Conservation (phyloP, 1,284 basidiomycete species). For the Inonotus obliquus region DNA sequence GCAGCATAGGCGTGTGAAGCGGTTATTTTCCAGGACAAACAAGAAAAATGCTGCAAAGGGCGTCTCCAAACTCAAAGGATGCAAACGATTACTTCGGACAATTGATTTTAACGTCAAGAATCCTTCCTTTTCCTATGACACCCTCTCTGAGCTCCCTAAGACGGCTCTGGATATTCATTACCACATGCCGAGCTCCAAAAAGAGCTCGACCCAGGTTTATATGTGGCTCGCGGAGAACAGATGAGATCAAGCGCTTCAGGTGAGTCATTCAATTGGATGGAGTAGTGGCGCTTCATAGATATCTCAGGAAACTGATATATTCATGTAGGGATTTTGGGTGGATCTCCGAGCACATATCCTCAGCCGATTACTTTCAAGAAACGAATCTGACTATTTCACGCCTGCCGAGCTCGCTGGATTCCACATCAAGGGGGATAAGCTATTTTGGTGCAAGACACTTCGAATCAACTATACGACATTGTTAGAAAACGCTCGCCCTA, state of each 20-base stretch:
- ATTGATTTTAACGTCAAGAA: neutral
- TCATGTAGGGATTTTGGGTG: constrained; percentile 21
- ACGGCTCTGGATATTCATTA: neutral
- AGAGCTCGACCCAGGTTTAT: neutral
- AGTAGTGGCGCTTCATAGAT: neutral
- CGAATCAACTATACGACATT: constrained; percentile 40
- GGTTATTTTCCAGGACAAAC: constrained; percentile 9
- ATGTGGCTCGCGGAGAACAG: constrained; percentile 14
- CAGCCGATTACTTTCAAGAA: constrained; percentile 14
- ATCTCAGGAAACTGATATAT: no score
- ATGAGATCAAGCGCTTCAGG: constrained; percentile 22
- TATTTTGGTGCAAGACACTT: constrained; percentile 30
- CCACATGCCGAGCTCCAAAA: neutral
- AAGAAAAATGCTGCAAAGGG: constrained; percentile 3
- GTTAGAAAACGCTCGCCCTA: no score
- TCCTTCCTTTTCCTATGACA: no score
- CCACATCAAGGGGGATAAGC: constrained; percentile 20
- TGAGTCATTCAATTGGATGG: no score
- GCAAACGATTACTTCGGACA: neutral
- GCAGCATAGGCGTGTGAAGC: constrained; percentile 12
- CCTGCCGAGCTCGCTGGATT: constrained; percentile 17
- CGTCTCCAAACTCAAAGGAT: neutral
- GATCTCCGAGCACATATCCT: constrained; percentile 25
- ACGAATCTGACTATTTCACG: constrained; percentile 20
- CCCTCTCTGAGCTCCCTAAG: no score